phyloP scores from a whole-genome alignment of 352 stramenopile species.

The Albugo laibachii region DNA sequence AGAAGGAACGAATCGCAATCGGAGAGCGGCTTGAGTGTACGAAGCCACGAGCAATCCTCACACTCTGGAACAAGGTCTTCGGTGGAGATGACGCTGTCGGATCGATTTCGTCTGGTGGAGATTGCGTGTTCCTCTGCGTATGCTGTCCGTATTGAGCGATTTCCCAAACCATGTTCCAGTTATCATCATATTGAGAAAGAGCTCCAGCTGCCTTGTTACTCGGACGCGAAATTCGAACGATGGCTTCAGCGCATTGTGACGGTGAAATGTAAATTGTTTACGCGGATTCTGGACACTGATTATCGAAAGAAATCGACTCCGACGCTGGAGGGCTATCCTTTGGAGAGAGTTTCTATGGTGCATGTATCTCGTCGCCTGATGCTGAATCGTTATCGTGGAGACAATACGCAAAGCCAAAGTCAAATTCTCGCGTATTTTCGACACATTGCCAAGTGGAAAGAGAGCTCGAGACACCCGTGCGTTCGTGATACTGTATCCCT shows the following conservation, averaged over 20 bases:
- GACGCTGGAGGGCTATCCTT: conserved; percentile 29
- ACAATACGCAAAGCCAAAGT: conserved; percentile 53
- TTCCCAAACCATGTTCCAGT: conserved; percentile 47
- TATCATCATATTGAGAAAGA: conserved; percentile 40
- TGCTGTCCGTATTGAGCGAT: conserved; percentile 53
- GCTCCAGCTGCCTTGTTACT: conserved; percentile 23
- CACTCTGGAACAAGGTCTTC: not conserved
- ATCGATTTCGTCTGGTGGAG: conserved; percentile 51
- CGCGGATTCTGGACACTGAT: conserved; percentile 26
- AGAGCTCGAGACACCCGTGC: no score
- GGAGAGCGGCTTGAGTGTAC: conserved; percentile 13
- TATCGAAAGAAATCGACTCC: conserved; percentile 22
- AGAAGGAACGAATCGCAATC: conserved; percentile 15
- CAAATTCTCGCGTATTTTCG: no score
- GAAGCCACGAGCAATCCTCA: not conserved
- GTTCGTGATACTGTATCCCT: conserved; percentile 14
- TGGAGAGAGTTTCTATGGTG: conserved; percentile 26
- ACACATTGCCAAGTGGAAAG: no score
- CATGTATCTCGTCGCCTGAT: conserved; percentile 58
- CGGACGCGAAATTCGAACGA: conserved; percentile 48
- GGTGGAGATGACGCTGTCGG: conserved; percentile 35
- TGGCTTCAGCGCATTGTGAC: conserved; percentile 44
- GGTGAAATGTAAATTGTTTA: conserved; percentile 25
- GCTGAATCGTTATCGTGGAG: conserved; percentile 37
- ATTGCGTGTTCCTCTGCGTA: conserved; percentile 54